A percentile compares a stretch with the other conserved stretches of the same genome.
phyloP scores from a whole-genome alignment of 73 alveolate species.

The Paramecium pentaurelia region DNA sequence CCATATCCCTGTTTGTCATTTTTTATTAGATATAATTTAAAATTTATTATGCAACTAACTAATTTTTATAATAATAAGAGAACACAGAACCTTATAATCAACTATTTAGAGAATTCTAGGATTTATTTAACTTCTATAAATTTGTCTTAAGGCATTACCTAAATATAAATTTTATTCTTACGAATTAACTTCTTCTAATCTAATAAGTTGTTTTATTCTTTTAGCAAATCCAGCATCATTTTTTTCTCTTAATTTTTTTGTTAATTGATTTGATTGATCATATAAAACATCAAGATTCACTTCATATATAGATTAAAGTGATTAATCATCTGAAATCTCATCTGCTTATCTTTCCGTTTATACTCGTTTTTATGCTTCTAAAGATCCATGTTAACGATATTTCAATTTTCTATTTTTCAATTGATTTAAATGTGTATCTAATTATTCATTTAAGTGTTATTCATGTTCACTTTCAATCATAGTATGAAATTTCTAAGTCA shows the following conservation, averaged over 20 bases:
- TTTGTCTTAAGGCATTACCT: neutral
- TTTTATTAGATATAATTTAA: neutral
- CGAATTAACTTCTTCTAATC: neutral
- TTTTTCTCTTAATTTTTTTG: neutral
- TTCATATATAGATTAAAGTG: slow-evolving; percentile 11
- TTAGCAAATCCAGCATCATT: neutral
- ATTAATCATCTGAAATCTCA: neutral
- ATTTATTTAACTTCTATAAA: neutral
- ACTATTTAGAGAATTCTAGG: neutral
- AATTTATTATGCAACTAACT: neutral
- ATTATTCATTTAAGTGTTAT: neutral
- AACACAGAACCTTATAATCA: neutral
- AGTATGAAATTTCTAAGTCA: neutral
- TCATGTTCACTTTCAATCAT: neutral
- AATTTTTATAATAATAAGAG: neutral
- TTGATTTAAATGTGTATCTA: neutral
- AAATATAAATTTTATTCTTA: neutral
- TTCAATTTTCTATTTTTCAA: neutral
- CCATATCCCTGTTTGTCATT: slow-evolving; percentile 52
- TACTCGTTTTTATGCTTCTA: neutral
- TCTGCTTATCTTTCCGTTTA: neutral
- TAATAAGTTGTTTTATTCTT: neutral
- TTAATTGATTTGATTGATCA: neutral
- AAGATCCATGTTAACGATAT: neutral
- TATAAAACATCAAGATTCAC: neutral